phyloP scores from a whole-genome alignment of 495 filamentous ascomycete species.

The Penicillium lividum region DNA sequence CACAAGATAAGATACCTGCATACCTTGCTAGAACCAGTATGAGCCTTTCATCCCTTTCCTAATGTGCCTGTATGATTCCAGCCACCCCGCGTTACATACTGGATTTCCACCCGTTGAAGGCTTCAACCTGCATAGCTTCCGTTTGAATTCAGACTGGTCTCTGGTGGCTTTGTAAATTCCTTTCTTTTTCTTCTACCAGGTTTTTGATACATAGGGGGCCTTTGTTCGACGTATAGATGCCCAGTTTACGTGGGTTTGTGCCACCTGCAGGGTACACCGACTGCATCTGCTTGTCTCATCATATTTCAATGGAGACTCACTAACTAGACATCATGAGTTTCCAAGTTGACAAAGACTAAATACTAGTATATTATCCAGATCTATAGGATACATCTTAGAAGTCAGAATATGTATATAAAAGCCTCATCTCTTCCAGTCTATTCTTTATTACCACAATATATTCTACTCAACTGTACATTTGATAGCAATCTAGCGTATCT shows the following conservation, averaged over 20 bases:
- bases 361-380: no score
- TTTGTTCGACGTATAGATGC: conserved; percentile 4
- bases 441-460: conserved; percentile 14
- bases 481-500: not conserved
- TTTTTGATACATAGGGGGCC: not conserved
- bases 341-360: not conserved
- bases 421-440: conserved; percentile 5
- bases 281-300: conserved; percentile 1
- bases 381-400: no score
- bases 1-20: conserved; percentile 2
- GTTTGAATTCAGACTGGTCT: conserved; percentile 1
- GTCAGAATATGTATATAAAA: conserved; percentile 12
- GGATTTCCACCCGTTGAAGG: not conserved
- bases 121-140: conserved; percentile 3
- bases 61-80: conserved; percentile 1
- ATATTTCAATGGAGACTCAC: not conserved
- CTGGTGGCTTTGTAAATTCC: conserved; percentile 3
- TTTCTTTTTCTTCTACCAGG: conserved; percentile 1
- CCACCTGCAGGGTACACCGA: conserved; percentile 2
- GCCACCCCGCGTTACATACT: not conserved
- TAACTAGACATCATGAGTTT: conserved; percentile 1
- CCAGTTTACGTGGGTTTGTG: not conserved
- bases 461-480: not conserved
- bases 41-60: conserved; percentile 1
- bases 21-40: not conserved